Base-by-base conservation (phyloP, 2,329 filamentous ascomycete species). In the Hyphodiscus sp. region DNA sequence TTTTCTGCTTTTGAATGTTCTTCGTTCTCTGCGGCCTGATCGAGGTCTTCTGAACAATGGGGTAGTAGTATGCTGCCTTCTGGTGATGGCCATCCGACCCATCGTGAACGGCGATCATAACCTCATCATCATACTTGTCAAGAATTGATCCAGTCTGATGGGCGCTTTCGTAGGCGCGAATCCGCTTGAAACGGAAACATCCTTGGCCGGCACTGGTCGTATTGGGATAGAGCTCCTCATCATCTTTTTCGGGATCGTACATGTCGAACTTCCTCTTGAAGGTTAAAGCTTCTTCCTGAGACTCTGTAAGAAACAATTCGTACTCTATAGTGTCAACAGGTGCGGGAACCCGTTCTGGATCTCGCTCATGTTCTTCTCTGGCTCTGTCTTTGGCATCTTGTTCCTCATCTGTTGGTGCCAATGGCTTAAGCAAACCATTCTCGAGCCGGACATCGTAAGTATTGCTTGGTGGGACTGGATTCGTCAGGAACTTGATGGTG, bases 401-500 rank as follows among this genome's bases (percentile, higher is more conserved):
- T 58, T 83, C 80, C 45, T 76, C 77, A 0, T 77, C 71, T 15
- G 74, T 77, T 53, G 74, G 73, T 50, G 81, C 77, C 55, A 83
- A 76, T 20, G 83, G 83, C 58, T 78, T 77, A 62, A 87, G 76
- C 53, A 87, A 69, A 58, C 80, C 79, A 61, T 76, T 78, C 46
- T 84, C 76, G 23, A 87, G 74, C 41, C 84, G 82, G 47, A 72
- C 73, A 66, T 86, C 82, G 67, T 85, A 86, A 45, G 70, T 70
- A 46, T 63, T 72, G 44, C 70, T 71, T 51, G 74, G 72, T 10
- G 77, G 71, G 26, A 86, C 78, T 2, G 84, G 84, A 65, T 84
- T 85, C 59, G 78, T 82, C 49, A 77, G 76, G 69, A 87, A 86
- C 69, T 87, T 87, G 71, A 87, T 76, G 15, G 83, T 82, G 58